phyloP scores from a whole-genome alignment of 1,139 yeast genomes.

The Candida anutae region DNA sequence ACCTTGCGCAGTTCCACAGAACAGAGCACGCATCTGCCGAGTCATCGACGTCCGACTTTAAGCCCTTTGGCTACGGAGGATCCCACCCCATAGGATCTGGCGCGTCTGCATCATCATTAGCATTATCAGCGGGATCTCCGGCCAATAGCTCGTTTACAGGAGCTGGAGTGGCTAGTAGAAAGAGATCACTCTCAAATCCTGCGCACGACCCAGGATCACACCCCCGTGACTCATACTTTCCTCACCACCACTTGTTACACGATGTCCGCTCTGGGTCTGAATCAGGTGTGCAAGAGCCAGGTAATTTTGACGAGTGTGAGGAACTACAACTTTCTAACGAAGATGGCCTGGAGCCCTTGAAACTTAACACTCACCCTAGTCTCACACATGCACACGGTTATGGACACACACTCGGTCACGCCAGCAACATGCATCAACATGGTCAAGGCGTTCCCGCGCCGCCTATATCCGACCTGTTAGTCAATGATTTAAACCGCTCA shows the following conservation, averaged over 20 bases:
- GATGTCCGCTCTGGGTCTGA: not conserved
- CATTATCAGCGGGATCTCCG: not conserved
- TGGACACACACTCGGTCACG: not conserved
- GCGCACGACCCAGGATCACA: slow-evolving; percentile 8
- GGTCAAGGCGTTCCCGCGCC: slow-evolving; percentile 9
- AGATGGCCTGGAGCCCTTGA: slow-evolving; percentile 9
- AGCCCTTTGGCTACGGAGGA: slow-evolving; percentile 13
- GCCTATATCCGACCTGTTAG: slow-evolving; percentile 9
- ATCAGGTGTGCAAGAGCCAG: not conserved
- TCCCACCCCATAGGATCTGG: slow-evolving; percentile 11
- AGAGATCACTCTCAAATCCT: slow-evolving; percentile 18
- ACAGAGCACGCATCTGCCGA: too few relatives aligned
- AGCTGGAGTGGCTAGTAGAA: slow-evolving; percentile 9
- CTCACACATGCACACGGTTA: not conserved
- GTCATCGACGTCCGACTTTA: too few relatives aligned
- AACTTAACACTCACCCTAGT: slow-evolving; percentile 4
- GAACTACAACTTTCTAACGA: slow-evolving; percentile 24
- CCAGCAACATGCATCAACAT: not conserved
- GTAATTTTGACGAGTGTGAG: slow-evolving; percentile 6
- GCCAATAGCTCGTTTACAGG: slow-evolving; percentile 24
- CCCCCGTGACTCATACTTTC: slow-evolving; percentile 26
- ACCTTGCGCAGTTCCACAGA: slow-evolving; percentile 19
- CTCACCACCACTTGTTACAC: slow-evolving; percentile 8
- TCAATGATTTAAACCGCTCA: slow-evolving; percentile 15
- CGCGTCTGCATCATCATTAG: not conserved